Evolutionary conservation across 2,329 filamentous ascomycete species (phyloP).

Genomic region (Aspergillus chevalieri): DNA sequence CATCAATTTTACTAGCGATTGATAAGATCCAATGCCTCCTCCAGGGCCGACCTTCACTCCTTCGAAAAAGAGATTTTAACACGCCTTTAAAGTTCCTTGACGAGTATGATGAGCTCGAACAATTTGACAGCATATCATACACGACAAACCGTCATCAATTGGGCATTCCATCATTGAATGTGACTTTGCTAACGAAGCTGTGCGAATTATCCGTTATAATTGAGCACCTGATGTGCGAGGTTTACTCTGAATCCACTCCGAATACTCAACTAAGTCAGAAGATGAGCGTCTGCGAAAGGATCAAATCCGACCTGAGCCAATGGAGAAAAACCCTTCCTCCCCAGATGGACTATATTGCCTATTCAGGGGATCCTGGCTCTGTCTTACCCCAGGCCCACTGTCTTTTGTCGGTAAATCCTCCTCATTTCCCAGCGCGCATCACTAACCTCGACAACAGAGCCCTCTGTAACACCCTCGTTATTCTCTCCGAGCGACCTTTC

Average conservation of each 20-base stretch:
- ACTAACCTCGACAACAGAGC: slow-evolving; percentile 10
- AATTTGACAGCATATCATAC: slow-evolving; percentile 42
- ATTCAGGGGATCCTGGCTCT: slow-evolving; percentile 14
- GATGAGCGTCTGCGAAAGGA: slow-evolving; percentile 12
- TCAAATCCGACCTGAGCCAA: slow-evolving; percentile 14
- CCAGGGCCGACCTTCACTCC: slow-evolving; percentile 45
- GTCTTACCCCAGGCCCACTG: slow-evolving; percentile 16
- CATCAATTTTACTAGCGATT: slow-evolving; percentile 10
- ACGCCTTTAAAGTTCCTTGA: slow-evolving; percentile 40
- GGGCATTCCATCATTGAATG: slow-evolving; percentile 15
- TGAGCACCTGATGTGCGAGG: slow-evolving; percentile 26
- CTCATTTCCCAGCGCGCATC: not conserved
- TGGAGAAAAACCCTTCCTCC: slow-evolving; percentile 21
- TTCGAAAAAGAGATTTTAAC: slow-evolving; percentile 40
- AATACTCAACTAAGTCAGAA: slow-evolving; percentile 9
- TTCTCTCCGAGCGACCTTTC: slow-evolving; percentile 40
- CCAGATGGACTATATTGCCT: slow-evolving; percentile 16
- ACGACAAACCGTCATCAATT: slow-evolving; percentile 1
- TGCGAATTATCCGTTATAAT: slow-evolving; percentile 30
- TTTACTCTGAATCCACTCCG: slow-evolving; percentile 22
- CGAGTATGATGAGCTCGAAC: slow-evolving; percentile 40
- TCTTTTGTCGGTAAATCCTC: slow-evolving; percentile 10
- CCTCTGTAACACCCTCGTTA: slow-evolving; percentile 38
- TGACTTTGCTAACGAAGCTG: slow-evolving; percentile 22
- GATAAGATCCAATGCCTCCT: slow-evolving; percentile 53